Conservation (phyloP, 225 moss, liverwort and hornwort species). For the Polytrichum commune region DNA sequence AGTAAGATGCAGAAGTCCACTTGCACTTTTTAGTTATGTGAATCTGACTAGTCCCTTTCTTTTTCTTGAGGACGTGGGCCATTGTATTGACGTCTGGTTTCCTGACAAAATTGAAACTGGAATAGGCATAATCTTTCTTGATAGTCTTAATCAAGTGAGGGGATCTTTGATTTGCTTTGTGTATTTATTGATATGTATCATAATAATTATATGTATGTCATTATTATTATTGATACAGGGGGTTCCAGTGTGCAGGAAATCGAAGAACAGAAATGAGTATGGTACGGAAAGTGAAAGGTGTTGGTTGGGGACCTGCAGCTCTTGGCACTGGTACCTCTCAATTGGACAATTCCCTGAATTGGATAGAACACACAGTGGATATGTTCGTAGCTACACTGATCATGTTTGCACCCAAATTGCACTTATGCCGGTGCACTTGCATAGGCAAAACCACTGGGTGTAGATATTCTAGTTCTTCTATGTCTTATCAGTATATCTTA, state of each 20-base stretch:
- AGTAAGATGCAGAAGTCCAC: conserved; percentile 37
- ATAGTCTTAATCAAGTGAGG: neutral
- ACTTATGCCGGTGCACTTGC: too few species aligned
- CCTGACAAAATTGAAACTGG: neutral
- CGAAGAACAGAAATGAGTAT: conserved; percentile 77
- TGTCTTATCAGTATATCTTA: neutral
- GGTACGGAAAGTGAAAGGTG: conserved; percentile 63
- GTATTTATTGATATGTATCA: too few species aligned
- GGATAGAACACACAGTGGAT: neutral
- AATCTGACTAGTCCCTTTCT: neutral
- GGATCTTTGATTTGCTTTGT: conserved; percentile 1
- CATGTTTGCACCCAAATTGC: too few species aligned
- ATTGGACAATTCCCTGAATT: conserved; percentile 5
- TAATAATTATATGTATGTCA: too few species aligned
- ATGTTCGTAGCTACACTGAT: neutral
- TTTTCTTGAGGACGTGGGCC: neutral
- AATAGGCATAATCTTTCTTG: neutral
- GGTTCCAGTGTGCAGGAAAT: conserved; percentile 74
- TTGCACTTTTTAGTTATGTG: conserved; percentile 9
- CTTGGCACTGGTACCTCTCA: conserved; percentile 60
- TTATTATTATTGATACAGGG: conserved; percentile 13
- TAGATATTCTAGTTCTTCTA: too few species aligned
- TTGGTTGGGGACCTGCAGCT: conserved; percentile 73
- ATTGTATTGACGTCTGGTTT: conserved; percentile 2
- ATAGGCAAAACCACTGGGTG: too few species aligned